Base-by-base conservation (phyloP, 2,329 filamentous ascomycete species). In the Colletotrichum tabaci region DNA sequence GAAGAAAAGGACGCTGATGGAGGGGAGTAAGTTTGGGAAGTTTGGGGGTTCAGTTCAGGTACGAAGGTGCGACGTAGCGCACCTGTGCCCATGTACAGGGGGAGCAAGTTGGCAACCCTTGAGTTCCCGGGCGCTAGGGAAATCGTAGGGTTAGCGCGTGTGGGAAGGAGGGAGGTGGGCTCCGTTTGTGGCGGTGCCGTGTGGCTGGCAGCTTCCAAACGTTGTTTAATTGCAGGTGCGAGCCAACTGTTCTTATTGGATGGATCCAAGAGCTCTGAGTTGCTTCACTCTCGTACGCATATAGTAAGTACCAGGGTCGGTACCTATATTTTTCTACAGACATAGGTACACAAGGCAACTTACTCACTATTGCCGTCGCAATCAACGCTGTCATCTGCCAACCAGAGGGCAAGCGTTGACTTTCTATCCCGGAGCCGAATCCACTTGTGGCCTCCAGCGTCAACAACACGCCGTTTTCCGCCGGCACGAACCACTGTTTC, bases 21-120 rank as follows among this genome's bases (percentile, higher is more conserved):
- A 71, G 61, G 71, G 62, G 70, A 73, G 68, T 61, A 66, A 73
- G 64, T 70, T 58, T 70, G 55, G 57, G 73, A 66, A 73, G 70
- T 68, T 74, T 73, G 55, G 73, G 70, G 67, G 61, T 71, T 74
- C 72, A 67, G 61, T 73, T 74, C 72, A 67, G 63, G 72, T 56
- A 73, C 71, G 58, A 38, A 71, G 61, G 66, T 74, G 73, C 67
- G 63, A 66, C 57, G 63, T 73, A 74, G 71, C 53, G 70, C 57
- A 50, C 70, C 61, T 62, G 57, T 74, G 35, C 35, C 35, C 35
- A 10, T 38, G 61, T 70, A 71, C 73, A 71, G 73, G 63, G 72
- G 67, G 67, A 61, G 73, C 69, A 68, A 66, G 67, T 56, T 57
- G 64, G 57, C 68, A 73, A 73, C 73, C 72, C 72, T 73, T 74